Base-by-base conservation (phyloP, 2,329 filamentous ascomycete genomes). In the Aspergillus spinulosporus region DNA sequence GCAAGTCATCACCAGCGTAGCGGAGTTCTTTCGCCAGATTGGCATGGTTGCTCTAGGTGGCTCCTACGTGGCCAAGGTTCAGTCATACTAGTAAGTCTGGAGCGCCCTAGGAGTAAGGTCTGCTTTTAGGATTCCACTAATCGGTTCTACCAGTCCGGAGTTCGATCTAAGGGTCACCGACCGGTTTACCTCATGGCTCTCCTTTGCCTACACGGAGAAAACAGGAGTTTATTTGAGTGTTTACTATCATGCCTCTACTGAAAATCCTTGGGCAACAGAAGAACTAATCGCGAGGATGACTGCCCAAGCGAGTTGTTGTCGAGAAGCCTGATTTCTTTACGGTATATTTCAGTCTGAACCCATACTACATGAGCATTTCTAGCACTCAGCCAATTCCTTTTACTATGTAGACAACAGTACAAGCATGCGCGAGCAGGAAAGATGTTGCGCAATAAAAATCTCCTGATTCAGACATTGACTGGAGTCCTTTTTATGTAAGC, bases 171-270 rank as follows among this genome's bases (percentile, higher is more conserved):
- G 8, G 5, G 40, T 36, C 26, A 58, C 55, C 1, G 47, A 26
- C 31, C 46, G 57, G 5, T 36, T 61, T 12, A 52, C 49, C 5
- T 59, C 56, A 4, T 63, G 59, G 59, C 46, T 63, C 14, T 63
- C 62, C 1, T 63, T 63, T 48, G 56, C 60, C 1, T 63, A 62
- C 26, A 57, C 56, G 1, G 59, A 63, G 34, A 53, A 52, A 14
- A 62, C 48, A 4, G 59, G 62, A 4, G 54, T 60, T 1, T 64
- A 64, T 21, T 15, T 64, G 12, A 62, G 60, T 34, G 49, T 61
- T 5, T 62, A 64, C 37, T 64, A 64, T 15, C 60, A 64, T 29
- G 58, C 62, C 3, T 52, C 54, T 5, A 9, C 5, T 1, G 48
- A 52, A 26, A 40, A 56, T 21, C n/a, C 43, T 12, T 52, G 49